Base-by-base conservation (phyloP, 768 basidiomycete genomes). In the Basidioascus undulatus region DNA sequence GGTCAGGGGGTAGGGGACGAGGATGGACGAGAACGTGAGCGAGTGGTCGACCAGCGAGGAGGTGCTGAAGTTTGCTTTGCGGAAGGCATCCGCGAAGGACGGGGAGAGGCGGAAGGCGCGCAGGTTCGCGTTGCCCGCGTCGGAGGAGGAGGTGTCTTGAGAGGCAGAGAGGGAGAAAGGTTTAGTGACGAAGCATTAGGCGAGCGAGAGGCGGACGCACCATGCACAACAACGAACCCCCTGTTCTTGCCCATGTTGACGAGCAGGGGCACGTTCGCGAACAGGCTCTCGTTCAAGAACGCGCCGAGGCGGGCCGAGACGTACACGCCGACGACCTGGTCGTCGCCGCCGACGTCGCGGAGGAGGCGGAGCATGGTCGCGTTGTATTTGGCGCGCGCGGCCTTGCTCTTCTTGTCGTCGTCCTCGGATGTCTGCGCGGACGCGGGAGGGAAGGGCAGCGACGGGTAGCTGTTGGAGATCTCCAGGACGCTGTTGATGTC, bases 241-340 rank as follows among this genome's bases (percentile, higher is more conserved):
- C 81, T 81, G 51, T 84, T 79, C 52, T 82, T 65, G 44, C 83
- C 65, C 50, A 73, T 77, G 32, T 82, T 77, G 54, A 79, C 76
- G 56, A 83, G 80, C 49, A 80, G 69, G 37, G 76, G 76, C 56
- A 81, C 79, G 7, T 76, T 74, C 50, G 84, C 79, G 35, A 84
- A 64, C 35, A 84, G 56, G 7, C 68, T 66, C 55, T 81, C 78
- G 53, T 71, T 79, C 58, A 76, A 77, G 57, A 84, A 84, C 4
- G 80, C 77, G 32, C 81, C 81, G 30, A 82, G 66, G 8, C 73
- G 71, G 21, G 76, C 82, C 32, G 79, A 78, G 54, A 89, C 81
- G 62, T 94, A 94, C 58, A 89, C 83, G 30, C 87, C 87, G 42
- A 92, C 76, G 26, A 86, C 71, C 48, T 74, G 82, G 59, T 89